Evolutionary conservation across 1,284 basidiomycete species (phyloP).

Genomic region (Sporisorium scitamineum): DNA sequence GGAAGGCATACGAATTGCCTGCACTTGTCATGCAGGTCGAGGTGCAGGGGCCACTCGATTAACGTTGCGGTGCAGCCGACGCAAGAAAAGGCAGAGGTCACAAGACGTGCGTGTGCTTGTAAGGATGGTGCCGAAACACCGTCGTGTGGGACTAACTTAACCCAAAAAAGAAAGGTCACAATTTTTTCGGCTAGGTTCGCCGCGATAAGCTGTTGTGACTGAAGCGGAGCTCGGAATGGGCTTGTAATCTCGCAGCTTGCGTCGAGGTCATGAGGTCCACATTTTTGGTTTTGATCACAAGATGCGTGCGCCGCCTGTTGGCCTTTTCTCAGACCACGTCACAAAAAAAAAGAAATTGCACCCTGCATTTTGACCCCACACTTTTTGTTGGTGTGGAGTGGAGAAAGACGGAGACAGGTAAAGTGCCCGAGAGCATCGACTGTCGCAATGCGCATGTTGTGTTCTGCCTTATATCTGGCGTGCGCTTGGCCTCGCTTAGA

Average conservation of each 20-base stretch:
- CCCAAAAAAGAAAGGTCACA: not conserved
- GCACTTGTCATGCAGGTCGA: conserved; percentile 14
- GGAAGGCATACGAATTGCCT: no score
- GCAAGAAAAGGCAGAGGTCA: conserved; percentile 17
- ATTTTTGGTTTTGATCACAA: not conserved
- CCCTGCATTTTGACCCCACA: conserved; percentile 47
- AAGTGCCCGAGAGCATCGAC: not conserved
- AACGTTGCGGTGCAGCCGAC: conserved; percentile 11
- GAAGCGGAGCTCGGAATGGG: conserved; percentile 5
- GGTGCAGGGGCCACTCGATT: conserved; percentile 31
- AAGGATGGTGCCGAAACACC: not conserved
- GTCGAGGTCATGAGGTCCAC: conserved; percentile 34
- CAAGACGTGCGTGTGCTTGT: conserved; percentile 26
- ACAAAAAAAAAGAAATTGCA: conserved; percentile 18
- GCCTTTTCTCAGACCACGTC: conserved; percentile 10
- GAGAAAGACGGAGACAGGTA: not conserved
- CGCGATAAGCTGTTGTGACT: not conserved
- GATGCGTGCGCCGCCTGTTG: not conserved
- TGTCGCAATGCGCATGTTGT: not conserved
- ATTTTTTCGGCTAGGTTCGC: conserved; percentile 7
- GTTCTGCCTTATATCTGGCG: conserved; percentile 37
- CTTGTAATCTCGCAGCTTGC: conserved; percentile 24
- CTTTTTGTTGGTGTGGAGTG: conserved; percentile 23
- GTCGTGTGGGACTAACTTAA: conserved; percentile 9
- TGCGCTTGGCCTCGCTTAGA: conserved; percentile 29